Base-by-base conservation (phyloP, 2,329 filamentous ascomycete species). In the Nannizzia gypsea region DNA sequence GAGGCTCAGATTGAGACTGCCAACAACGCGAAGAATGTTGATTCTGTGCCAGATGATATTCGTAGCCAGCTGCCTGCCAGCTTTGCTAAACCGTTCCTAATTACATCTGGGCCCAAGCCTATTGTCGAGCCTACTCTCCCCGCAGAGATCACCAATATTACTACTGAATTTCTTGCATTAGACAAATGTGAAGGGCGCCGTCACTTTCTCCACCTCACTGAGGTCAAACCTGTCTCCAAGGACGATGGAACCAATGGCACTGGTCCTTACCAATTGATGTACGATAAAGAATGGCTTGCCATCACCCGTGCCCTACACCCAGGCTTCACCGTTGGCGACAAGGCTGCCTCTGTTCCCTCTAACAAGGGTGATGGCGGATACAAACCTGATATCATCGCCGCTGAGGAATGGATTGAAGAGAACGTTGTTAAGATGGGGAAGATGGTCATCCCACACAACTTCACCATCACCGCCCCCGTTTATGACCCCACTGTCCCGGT, bases 281-380 rank as follows among this genome's bases (percentile, higher is more conserved):
- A 99, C 70, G 93, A 99, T 71, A 83, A 86, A 9, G 93, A 99
- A 75, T 99, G 92, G 92, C 84, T 99, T 6, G 88, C 93, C 46
- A 96, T 99, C 64, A 91, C 86, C 11, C 87, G 92, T 46, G 86
- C 85, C 6, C 95, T 97, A 68, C 83, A 88, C 44, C 67, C 77
- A 2, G 79, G 83, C 44, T 78, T 93, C 1, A 73, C 76, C 1
- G 76, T 92, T 40, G 88, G 89, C 50, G 78, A 86, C 63, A 78
- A 77, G 3, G 69, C 74, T 6, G 79, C 81, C 1, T 72, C 73
- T 42, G 73, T 81, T 0, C 79, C 86, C 0, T 71, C 75, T 1
- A 80, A 95, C 67, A 76, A 82, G 26, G 88, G 88, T 20, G 84
- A 95, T 70, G 81, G 78, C 1, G 74, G 80, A 57, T 96, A 96